These are phyloP conservation scores for Eucalyptus rudis DNA, from an alignment of 345 rosid species.

Conservation along the genomic window DNA sequence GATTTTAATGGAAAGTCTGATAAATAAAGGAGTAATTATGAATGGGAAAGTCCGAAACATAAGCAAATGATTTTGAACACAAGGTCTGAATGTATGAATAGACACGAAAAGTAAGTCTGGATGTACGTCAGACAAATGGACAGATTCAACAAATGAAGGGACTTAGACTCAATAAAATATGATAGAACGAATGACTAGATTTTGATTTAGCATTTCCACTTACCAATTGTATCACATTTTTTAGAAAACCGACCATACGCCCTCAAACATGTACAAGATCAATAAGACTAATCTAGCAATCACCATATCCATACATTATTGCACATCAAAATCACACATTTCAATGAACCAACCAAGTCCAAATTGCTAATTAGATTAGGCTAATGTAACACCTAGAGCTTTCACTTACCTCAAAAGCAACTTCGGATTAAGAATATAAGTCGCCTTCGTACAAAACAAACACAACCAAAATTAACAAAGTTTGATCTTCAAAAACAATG, in stretches of 20 bases:
- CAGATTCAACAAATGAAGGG: no score
- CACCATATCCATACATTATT: neutral
- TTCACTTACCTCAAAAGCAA: neutral
- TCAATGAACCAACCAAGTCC: neutral
- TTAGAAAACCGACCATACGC: neutral
- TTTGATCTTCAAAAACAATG: no score
- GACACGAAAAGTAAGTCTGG: neutral
- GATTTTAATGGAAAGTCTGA: neutral
- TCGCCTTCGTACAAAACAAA: neutral
- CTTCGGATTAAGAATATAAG: rapidly evolving
- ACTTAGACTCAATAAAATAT: rapidly evolving
- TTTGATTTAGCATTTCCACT: neutral
- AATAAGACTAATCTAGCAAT: neutral
- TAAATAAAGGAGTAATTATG: no score
- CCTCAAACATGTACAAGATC: neutral
- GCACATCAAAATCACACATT: neutral
- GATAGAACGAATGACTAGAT: neutral
- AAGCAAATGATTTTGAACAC: no score
- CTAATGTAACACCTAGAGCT: rapidly evolving
- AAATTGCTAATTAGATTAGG: neutral
- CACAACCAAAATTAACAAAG: neutral
- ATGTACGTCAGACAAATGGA: no score
- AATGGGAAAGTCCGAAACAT: neutral
- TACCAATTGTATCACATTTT: neutral
- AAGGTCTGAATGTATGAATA: neutral